Base-by-base conservation (phyloP, 164 flowering plant species). In the Cinnamomum chago region DNA sequence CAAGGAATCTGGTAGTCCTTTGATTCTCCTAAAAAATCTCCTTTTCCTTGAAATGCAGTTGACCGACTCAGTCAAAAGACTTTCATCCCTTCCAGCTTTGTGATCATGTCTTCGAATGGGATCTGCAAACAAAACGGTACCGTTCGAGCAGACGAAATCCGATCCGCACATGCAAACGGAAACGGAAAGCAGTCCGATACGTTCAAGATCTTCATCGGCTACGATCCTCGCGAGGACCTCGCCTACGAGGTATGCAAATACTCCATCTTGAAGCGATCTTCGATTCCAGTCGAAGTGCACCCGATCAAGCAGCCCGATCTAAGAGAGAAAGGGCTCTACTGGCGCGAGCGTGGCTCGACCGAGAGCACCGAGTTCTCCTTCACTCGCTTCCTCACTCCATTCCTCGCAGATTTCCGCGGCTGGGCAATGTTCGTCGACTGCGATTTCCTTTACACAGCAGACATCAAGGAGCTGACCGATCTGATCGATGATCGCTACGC, bases 401-500 rank as follows among this genome's bases (percentile, higher is more conserved):
- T 81, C 72, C 81, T 95, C 66, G 98, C 99, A 0, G 75, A 84
- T 69, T 93, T 73, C 65, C 83, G 90, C 3, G 97, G 97, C 6
- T 95, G 97, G 98, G 97, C 97, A 1, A 83, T 95, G 97, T 95
- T 95, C 77, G 94, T 95, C 7, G 99, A 95, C 62, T 95, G 99
- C 73, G 99, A 95, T 77, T 92, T 95, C 76, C 88, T 95, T 14
- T 95, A 93, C 77, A 81, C 90, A 14, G 84, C 83, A 35, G 99
- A 93, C 71, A 84, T 95, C 30, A 90, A 93, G 83, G 90, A 93
- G 76, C 72, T 95, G 65, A 81, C 74, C 0, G 91, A 88, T 23
- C 72, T 93, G 80, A 81, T 89, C 28, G 94, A 95, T 76, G 96
- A 95, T 4, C 88, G 84, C 60, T 92, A 81, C 67, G 99, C 99